phyloP scores from a whole-genome alignment of 2,329 filamentous ascomycete species.

The Fusarium foetens region DNA sequence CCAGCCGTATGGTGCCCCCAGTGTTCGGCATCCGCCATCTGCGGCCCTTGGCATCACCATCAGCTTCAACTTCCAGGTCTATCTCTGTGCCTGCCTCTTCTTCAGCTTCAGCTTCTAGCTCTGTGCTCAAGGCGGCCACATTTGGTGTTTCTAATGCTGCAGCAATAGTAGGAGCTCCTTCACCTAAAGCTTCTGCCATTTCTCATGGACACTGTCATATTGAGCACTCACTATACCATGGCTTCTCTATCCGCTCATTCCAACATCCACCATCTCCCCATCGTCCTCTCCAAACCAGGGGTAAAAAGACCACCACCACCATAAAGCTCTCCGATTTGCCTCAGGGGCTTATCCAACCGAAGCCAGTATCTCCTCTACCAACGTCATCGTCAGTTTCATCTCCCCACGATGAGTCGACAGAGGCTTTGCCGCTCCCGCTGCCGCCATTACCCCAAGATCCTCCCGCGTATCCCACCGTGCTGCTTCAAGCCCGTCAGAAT shows the following conservation, averaged over 20 bases:
- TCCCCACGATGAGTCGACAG: constrained; percentile 25
- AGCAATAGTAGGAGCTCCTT: neutral
- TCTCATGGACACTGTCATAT: neutral
- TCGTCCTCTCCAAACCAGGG: constrained; percentile 48
- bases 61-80: constrained; percentile 3
- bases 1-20: constrained; percentile 42
- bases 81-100: neutral
- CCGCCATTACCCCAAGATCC: constrained; percentile 53
- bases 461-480: constrained; percentile 81
- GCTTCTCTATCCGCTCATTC: constrained; percentile 34
- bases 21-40: constrained; percentile 42
- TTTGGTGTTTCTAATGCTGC: neutral
- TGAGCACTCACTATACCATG: constrained; percentile 13
- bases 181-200: neutral
- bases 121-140: constrained; percentile 10
- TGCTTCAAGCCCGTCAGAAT: constrained; percentile 87
- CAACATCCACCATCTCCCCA: constrained; percentile 34
- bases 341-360: constrained; percentile 57
- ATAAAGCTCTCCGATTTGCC: constrained; percentile 67
- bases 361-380: constrained; percentile 25
- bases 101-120: constrained; percentile 8
- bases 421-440: constrained; percentile 13
- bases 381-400: constrained; percentile 30
- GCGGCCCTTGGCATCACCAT: constrained; percentile 38
- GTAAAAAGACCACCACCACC: constrained; percentile 65